Conservation (phyloP, 2,329 filamentous ascomycete species). For the Hypoxylon sp. region DNA sequence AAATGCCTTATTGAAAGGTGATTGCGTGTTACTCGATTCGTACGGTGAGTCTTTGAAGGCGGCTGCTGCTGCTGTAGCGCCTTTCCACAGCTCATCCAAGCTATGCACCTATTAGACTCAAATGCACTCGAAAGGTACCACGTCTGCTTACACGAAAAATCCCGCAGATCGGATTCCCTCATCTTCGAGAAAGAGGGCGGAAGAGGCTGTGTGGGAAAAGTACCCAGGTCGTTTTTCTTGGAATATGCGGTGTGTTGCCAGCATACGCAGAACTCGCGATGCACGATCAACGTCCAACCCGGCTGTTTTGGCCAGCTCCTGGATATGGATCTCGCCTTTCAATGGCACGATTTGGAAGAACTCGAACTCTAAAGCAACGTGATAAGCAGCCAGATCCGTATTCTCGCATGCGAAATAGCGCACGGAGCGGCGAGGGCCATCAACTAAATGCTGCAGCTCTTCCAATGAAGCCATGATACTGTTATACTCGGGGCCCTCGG, state of each 20-base stretch:
- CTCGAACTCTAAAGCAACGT: slow-evolving; percentile 41
- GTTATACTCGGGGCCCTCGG: neutral
- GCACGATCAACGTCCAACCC: slow-evolving; percentile 38
- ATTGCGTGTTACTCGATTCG: slow-evolving; percentile 29
- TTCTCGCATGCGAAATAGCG: slow-evolving; percentile 1
- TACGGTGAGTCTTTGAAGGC: slow-evolving; percentile 34
- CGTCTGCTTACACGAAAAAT: slow-evolving; percentile 22
- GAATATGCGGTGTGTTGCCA: slow-evolving; percentile 41
- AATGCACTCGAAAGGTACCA: neutral
- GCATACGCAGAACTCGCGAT: slow-evolving; percentile 34
- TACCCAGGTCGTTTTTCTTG: slow-evolving; percentile 28
- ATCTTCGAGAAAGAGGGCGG: slow-evolving; percentile 21
- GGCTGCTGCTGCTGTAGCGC: slow-evolving; percentile 26
- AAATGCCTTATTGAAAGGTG: slow-evolving; percentile 33
- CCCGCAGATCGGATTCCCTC: slow-evolving; percentile 31
- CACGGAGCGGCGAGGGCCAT: slow-evolving; percentile 18
- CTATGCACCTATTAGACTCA: neutral
- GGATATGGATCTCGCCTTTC: slow-evolving; percentile 29
- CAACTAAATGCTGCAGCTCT: slow-evolving; percentile 25
- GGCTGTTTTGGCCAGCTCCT: slow-evolving; percentile 34
- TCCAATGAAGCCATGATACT: slow-evolving; percentile 18
- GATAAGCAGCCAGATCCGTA: slow-evolving; percentile 39
- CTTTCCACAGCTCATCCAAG: slow-evolving; percentile 44
- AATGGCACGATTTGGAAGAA: slow-evolving; percentile 41
- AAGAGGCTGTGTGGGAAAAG: slow-evolving; percentile 35